Conservation (phyloP, 1,284 basidiomycete species). For the Phlebopus sp. region DNA sequence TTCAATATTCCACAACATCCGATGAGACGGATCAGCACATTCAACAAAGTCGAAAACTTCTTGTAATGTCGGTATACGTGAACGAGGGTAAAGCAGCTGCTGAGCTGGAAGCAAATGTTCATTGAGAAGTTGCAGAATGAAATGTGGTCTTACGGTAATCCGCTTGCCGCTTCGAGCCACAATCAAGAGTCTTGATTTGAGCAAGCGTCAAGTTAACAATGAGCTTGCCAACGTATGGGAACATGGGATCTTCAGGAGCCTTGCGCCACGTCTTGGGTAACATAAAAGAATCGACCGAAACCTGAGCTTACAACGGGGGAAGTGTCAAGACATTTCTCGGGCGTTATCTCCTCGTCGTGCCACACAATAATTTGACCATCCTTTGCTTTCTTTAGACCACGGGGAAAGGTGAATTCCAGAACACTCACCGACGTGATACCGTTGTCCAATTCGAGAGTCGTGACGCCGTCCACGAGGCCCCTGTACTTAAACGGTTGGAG, state of each 20-base stretch:
- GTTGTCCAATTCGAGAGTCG: constrained; percentile 76
- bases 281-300: neutral
- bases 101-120: constrained; percentile 42
- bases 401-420: neutral
- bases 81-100: constrained; percentile 63
- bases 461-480: constrained; percentile 71
- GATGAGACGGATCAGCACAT: constrained; percentile 62
- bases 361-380: constrained; percentile 75
- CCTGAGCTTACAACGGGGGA: constrained; percentile 47
- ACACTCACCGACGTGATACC: constrained; percentile 61
- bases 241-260: constrained; percentile 54
- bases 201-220: constrained; percentile 75
- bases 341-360: constrained; percentile 69
- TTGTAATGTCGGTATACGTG: constrained; percentile 66
- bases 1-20: constrained; percentile 75
- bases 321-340: constrained; percentile 68
- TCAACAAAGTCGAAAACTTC: constrained; percentile 75
- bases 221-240: constrained; percentile 72
- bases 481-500: constrained; percentile 31
- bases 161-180: constrained; percentile 64
- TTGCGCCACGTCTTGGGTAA: constrained; percentile 25
- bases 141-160: constrained; percentile 51
- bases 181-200: constrained; percentile 75
- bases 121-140: neutral
- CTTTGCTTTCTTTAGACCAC: constrained; percentile 32